Base-by-base conservation (phyloP, 2,329 filamentous ascomycete genomes). In the Apiospora sp. region DNA sequence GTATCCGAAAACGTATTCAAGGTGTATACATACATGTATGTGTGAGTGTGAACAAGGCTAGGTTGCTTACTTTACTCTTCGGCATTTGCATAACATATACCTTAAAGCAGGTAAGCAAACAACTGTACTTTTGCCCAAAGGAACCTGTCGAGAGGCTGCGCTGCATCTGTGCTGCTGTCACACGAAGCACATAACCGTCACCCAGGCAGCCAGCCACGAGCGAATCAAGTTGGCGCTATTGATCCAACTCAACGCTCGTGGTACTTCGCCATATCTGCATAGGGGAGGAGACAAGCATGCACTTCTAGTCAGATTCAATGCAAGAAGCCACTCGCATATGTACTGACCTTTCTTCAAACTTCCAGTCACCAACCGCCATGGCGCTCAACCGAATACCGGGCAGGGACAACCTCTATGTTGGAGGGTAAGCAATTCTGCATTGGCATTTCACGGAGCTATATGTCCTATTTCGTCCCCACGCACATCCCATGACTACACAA, bases 391-490 rank as follows among this genome's bases (percentile, higher is more conserved):
- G 88, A 79, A 87, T 96, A 70, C 89, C 91, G 4, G 92, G 92
- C 43, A 87, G 90, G 76, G 87, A 92, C 74, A 90, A 93, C 75
- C 86, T 96, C 76, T 95, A 92, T 82, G 92, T 96, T 76, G 93
- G 94, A 83, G 93, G 94, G 94, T 95, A 86, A 83, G 88, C 76
- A 69, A 30, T 64, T 64, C 58, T 64, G 58, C 58, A 64, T 7
- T 64, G 58, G 58, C 30, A 41, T 41, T 64, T 64, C 34, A 64
- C 16, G 30, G 27, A 61, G 54, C 54, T 34, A n/a, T 49, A 30
- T 16, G 10, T n/a, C 19, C 54, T 34, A 61, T 22, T 30, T 7
- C 34, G 7, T 37, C 27, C 2, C 8, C 54, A 61, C 37, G 54
- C 30, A 61, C 54, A 61, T 6, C 5, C 22, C 30, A 19, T 37